A percentile compares a stretch with the other conserved stretches of the same genome.
These are phyloP conservation scores for Ascochyta clinopodiicola DNA, from an alignment of 2,329 filamentous ascomycete genomes.

Conservation along the genomic window DNA sequence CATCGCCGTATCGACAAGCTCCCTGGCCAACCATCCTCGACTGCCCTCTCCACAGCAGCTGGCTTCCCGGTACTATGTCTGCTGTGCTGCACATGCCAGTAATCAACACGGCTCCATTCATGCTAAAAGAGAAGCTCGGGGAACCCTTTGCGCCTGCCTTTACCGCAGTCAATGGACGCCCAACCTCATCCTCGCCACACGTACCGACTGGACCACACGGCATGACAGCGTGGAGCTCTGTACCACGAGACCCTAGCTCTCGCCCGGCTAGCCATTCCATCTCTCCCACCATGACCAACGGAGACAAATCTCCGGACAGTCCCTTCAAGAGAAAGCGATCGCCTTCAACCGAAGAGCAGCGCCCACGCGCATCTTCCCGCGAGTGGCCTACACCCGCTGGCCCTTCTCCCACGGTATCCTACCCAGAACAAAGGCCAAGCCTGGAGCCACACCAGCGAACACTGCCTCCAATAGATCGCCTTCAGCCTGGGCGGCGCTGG, in stretches of 20 bases:
- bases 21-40: not conserved
- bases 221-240: slow-evolving; percentile 9
- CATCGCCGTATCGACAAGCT: not conserved
- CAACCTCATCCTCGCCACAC: slow-evolving; percentile 31
- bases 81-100: slow-evolving; percentile 37
- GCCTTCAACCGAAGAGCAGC: slow-evolving; percentile 21
- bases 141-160: slow-evolving; percentile 42
- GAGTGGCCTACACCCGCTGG: slow-evolving; percentile 9
- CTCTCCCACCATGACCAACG: slow-evolving; percentile 29
- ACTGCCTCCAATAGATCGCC: slow-evolving; percentile 38
- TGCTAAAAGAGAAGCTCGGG: slow-evolving; percentile 36
- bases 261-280: slow-evolving; percentile 26
- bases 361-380: slow-evolving; percentile 6
- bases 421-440: slow-evolving; percentile 7
- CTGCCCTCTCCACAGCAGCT: not conserved
- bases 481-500: slow-evolving; percentile 39
- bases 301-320: slow-evolving; percentile 34
- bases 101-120: slow-evolving; percentile 30
- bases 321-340: slow-evolving; percentile 71
- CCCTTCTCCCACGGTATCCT: slow-evolving; percentile 8
- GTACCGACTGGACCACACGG: slow-evolving; percentile 3
- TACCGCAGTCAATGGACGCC: slow-evolving; percentile 46
- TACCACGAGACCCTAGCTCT: slow-evolving; percentile 18
- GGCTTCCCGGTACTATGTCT: slow-evolving; percentile 37
- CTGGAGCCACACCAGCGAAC: slow-evolving; percentile 19